A percentile compares a stretch with the other conserved stretches of the same genome.
Evolutionary conservation across 2,329 filamentous ascomycete species (phyloP).

Genomic region (Magnaporthiopsis incrustans): DNA sequence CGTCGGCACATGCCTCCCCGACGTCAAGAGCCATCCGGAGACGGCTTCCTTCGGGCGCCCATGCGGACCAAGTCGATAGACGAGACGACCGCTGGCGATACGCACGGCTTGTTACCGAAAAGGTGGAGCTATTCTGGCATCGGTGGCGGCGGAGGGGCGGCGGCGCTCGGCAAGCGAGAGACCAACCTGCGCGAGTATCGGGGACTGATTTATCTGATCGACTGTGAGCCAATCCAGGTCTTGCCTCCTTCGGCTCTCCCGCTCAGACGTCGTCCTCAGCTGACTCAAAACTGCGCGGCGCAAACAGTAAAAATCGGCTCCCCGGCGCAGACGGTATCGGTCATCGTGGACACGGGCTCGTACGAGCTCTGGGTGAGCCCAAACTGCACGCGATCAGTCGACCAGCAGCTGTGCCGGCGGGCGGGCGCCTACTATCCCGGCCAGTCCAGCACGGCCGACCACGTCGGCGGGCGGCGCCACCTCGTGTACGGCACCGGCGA

Average conservation of each 20-base stretch:
- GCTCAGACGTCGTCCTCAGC: not conserved
- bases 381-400: constrained; percentile 24
- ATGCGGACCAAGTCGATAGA: constrained; percentile 16
- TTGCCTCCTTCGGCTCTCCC: not conserved
- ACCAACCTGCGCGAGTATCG: constrained; percentile 15
- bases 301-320: constrained; percentile 26
- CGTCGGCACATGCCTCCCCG: not conserved
- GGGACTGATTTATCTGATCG: constrained; percentile 26
- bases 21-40: not conserved
- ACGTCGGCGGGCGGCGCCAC: constrained; percentile 18
- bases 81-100: constrained; percentile 7
- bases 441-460: constrained; percentile 21
- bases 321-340: constrained; percentile 25
- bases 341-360: constrained; percentile 30
- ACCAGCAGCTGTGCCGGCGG: constrained; percentile 20
- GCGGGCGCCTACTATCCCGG: constrained; percentile 26
- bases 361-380: constrained; percentile 30
- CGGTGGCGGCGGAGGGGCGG: not conserved
- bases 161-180: constrained; percentile 1
- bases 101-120: not conserved
- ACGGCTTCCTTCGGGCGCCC: constrained; percentile 16
- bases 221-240: constrained; percentile 17
- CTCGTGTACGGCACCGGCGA: constrained; percentile 26
- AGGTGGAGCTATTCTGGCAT: not conserved
- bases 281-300: not conserved